phyloP scores from a whole-genome alignment of 2,329 filamentous ascomycete genomes.

The Cercospora beticola region DNA sequence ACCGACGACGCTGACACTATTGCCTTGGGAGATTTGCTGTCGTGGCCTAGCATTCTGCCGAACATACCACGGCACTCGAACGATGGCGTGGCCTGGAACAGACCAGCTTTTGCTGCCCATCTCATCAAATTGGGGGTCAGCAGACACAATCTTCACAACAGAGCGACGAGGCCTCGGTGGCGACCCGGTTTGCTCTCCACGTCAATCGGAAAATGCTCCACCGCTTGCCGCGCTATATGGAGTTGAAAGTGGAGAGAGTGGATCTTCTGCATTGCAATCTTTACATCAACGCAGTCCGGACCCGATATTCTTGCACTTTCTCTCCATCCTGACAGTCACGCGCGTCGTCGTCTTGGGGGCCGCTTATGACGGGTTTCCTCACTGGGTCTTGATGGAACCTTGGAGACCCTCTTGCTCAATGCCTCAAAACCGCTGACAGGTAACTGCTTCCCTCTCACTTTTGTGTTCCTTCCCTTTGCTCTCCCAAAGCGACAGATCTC shows the following conservation, averaged over 20 bases:
- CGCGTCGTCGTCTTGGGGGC: conserved; percentile 11
- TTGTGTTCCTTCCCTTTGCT: background rate
- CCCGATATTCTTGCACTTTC: conserved; percentile 23
- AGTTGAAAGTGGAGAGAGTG: conserved; percentile 20
- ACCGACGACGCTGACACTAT: conserved; percentile 6
- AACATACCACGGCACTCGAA: conserved; percentile 5
- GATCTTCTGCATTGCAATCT: conserved; percentile 19
- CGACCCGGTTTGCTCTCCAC: conserved; percentile 4
- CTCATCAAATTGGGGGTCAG: background rate
- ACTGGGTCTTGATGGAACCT: conserved; percentile 12
- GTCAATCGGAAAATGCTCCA: background rate
- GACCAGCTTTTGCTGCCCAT: background rate
- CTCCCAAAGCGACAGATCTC: background rate
- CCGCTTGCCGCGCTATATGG: conserved; percentile 6
- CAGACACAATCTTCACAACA: background rate
- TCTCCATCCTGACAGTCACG: conserved; percentile 17
- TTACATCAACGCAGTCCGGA: conserved; percentile 22
- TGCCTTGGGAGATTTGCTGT: background rate
- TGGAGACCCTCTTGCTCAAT: background rate
- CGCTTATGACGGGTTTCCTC: conserved; percentile 23
- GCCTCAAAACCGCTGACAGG: background rate
- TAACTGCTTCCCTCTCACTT: background rate
- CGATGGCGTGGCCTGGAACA: background rate
- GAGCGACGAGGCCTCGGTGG: background rate
- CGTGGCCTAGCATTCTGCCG: conserved; percentile 4